Base-by-base conservation (phyloP, 2,329 filamentous ascomycete species). In the Mycosphaerelloides madeirae region DNA sequence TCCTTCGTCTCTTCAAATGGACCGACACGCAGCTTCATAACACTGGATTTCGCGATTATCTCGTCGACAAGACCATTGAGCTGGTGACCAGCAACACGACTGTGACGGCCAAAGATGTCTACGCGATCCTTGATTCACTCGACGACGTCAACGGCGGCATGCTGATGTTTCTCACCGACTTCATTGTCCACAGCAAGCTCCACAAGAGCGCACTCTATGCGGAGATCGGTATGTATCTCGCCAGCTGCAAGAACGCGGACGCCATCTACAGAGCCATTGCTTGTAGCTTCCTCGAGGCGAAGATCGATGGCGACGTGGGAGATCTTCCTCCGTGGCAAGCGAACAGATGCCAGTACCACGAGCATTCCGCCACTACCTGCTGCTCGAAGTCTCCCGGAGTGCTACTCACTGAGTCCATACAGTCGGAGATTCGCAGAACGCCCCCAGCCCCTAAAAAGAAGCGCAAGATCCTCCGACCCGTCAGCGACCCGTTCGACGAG, bases 91-190 rank as follows among this genome's bases (percentile, higher is more conserved):
- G 25, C 28, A 15, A 16, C 22, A 3, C 28, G 3, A 42, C 16
- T 3, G 39, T 16, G 6, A 16, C 39, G n/a, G 2, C 4, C 7
- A 19, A 42, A 8, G 5, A 34, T 16, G 20, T 35, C 5, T 15
- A 8, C 12, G 39, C 31, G 11, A 7, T 42, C 20, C 14, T 14
- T 1, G 28, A 22, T 2, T 3, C 11, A 12, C 20, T 25, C n/a
- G 16, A 32, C n/a, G 39, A 35, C 11, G 16, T 29, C 6, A 31
- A 42, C 12, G 39, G 31, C 7, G 39, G 39, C 15, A 18, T 42
- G 39, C n/a, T 15, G 14, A 16, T 19, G 6, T 32, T 42, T 22
- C 20, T 42, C 5, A 16, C 11, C 15, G 18, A 35, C 16, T 42
- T 18, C 13, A 25, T 35, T 22, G 18, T 22, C 25, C 31, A 28